phyloP scores from a whole-genome alignment of 371 early-diverging fungal genomes.

The Apophysomyces trapeziformis region DNA sequence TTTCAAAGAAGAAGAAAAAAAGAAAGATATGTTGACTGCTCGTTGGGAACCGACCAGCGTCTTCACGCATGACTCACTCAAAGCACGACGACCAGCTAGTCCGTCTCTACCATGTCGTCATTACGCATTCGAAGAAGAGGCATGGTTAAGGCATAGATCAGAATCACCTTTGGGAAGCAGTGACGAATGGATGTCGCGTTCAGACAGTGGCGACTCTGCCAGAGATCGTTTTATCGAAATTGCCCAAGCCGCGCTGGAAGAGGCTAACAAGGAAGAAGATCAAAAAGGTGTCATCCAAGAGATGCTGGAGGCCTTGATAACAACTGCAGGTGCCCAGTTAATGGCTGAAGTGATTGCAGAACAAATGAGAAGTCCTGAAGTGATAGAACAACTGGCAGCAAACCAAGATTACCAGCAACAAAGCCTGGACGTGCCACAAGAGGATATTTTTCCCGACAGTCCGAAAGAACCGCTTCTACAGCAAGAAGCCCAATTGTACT shows the following conservation, averaged over 20 bases:
- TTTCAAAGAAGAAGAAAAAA: neutral
- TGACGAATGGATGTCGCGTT: conserved; percentile 7
- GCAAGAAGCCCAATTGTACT: neutral
- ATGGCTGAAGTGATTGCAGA: conserved; percentile 34
- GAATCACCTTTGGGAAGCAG: conserved; percentile 10
- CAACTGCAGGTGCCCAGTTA: conserved; percentile 37
- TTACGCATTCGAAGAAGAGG: conserved; percentile 6
- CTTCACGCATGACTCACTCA: conserved; percentile 41
- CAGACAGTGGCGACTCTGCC: conserved; percentile 9
- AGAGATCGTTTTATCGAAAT: conserved; percentile 42
- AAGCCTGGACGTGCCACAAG: neutral
- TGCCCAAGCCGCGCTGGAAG: conserved; percentile 44
- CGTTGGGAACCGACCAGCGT: conserved; percentile 42
- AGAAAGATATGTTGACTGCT: conserved; percentile 10
- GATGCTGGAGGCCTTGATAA: conserved; percentile 35
- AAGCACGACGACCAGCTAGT: conserved; percentile 11
- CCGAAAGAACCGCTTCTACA: conserved; percentile 18
- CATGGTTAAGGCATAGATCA: neutral
- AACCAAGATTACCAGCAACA: conserved; percentile 22
- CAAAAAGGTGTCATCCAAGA: conserved; percentile 40
- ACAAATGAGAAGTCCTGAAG: conserved; percentile 44
- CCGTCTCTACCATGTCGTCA: conserved; percentile 5
- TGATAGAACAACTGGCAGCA: conserved; percentile 43
- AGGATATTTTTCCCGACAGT: neutral
- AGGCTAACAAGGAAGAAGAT: conserved; percentile 41